These are phyloP conservation scores for Camellia japonica DNA, from an alignment of 148 eudicot genomes.

Conservation along the genomic window DNA sequence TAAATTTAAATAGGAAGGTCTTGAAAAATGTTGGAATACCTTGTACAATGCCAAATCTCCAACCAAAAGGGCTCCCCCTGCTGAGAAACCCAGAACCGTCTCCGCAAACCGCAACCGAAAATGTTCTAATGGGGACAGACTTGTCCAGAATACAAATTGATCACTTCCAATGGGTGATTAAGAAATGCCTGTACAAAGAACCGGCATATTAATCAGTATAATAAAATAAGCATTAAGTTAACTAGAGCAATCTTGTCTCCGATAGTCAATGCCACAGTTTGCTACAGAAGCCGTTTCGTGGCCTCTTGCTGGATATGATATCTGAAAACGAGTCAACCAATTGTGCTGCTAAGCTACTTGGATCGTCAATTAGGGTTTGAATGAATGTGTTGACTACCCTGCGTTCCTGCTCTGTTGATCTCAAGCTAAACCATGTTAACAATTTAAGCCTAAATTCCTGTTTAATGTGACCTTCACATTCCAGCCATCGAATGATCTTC, in stretches of 20 bases:
- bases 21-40: background rate
- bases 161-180: constrained; percentile 24
- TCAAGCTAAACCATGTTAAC: constrained; percentile 88
- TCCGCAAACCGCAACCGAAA: constrained; percentile 16
- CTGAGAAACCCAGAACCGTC: constrained; percentile 8
- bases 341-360: constrained; percentile 78
- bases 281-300: constrained; percentile 46
- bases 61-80: background rate
- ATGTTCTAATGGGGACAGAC: constrained; percentile 10
- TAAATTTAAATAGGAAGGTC: constrained; percentile 1
- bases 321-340: constrained; percentile 78
- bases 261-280: constrained; percentile 38
- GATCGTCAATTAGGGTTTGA: constrained; percentile 66
- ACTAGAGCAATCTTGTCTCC: constrained; percentile 7
- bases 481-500: constrained; percentile 68
- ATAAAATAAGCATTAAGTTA: constrained; percentile 4
- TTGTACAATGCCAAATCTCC: constrained; percentile 16
- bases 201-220: constrained; percentile 22
- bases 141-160: constrained; percentile 9
- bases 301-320: constrained; percentile 65
- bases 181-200: constrained; percentile 28
- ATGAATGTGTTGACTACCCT: constrained; percentile 80
- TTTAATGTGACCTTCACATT: constrained; percentile 58
- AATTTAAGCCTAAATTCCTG: constrained; percentile 73
- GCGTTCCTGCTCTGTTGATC: constrained; percentile 82